Base-by-base conservation (phyloP, 352 stramenopile genomes). In the Phytopythium oedochilum region DNA sequence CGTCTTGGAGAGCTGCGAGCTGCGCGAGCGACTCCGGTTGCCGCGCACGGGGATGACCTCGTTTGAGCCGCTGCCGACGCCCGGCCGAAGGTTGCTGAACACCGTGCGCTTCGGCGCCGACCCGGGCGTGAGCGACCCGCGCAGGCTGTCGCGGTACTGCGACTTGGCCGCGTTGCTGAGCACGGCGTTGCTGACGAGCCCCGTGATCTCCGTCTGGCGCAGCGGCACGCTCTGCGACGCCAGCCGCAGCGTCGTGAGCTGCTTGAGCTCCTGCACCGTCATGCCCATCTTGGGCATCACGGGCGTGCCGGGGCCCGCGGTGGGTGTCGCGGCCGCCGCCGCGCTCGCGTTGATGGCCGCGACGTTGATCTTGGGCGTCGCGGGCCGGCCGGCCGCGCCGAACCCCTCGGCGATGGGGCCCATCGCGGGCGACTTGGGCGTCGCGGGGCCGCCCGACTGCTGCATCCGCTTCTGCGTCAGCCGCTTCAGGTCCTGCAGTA, bases 391-490 rank as follows among this genome's bases (percentile, higher is more conserved):
- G 14, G 42, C 11, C 23, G 23, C 42, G 42, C 42, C 57, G n/a
- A 68, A 69, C 17, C 56, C 45, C 7, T 76, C 60, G 17, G 56
- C 39, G 10, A n/a, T 18, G 34, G 31, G 23, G 11, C 47, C 25
- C 10, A 60, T 18, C 54, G 72, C 80, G 22, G 73, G 63, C 3
- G 79, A 78, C 29, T 63, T 59, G 15, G 75, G 78, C 20, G 71
- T 75, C 14, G n/a, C 46, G 7, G 57, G 36, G 39, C 53, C 56
- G 18, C 56, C 61, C 2, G 66, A 63, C 45, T 89, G 78, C 57
- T 93, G 83, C 73, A 94, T 94, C 32, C 83, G 71, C 58, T 94
- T 86, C 66, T 94, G 83, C 43, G 83, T 94, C 28, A 94, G 66
- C 14, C 83, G 75, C 65, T 94, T 94, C 44, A 94, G 64, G 57